Conservation (phyloP, 2,329 filamentous ascomycete genomes). For the Metarhizium robertsii region DNA sequence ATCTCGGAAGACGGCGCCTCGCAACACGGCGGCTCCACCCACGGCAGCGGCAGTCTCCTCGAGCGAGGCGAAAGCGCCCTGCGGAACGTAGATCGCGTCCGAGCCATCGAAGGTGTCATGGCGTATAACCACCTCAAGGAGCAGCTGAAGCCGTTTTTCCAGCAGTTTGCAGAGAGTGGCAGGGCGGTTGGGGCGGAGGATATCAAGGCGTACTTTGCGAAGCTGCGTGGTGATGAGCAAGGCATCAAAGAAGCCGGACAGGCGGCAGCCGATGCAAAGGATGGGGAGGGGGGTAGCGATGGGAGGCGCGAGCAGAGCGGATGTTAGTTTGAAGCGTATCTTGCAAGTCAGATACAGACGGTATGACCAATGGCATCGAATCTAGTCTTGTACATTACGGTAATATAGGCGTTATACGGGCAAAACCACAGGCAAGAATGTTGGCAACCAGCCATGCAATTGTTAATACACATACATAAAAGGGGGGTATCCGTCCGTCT, state of each 20-base stretch:
- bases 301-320: constrained; percentile 43
- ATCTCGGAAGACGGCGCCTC: constrained; percentile 57
- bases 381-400: neutral
- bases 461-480: constrained; percentile 8
- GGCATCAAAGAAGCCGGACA: constrained; percentile 56
- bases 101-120: constrained; percentile 94
- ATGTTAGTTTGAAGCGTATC: constrained; percentile 25
- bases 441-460: neutral
- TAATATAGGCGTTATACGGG: neutral
- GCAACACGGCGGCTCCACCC: constrained; percentile 44
- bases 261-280: constrained; percentile 31
- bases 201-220: constrained; percentile 94
- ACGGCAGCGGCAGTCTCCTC: constrained; percentile 72
- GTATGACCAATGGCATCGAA: neutral
- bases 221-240: constrained; percentile 78
- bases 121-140: constrained; percentile 95
- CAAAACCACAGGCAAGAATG: neutral
- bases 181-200: constrained; percentile 85
- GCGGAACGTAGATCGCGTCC: constrained; percentile 83
- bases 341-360: neutral
- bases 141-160: constrained; percentile 88
- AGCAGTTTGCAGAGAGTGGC: constrained; percentile 88
- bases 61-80: constrained; percentile 90
- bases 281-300: constrained; percentile 22
- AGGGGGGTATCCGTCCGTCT: neutral